Percentiles rank a stretch among this genome's conserved stretches.
phyloP scores from a whole-genome alignment of 2,329 filamentous ascomycete genomes.

The Tolypocladium cylindrosporum region DNA sequence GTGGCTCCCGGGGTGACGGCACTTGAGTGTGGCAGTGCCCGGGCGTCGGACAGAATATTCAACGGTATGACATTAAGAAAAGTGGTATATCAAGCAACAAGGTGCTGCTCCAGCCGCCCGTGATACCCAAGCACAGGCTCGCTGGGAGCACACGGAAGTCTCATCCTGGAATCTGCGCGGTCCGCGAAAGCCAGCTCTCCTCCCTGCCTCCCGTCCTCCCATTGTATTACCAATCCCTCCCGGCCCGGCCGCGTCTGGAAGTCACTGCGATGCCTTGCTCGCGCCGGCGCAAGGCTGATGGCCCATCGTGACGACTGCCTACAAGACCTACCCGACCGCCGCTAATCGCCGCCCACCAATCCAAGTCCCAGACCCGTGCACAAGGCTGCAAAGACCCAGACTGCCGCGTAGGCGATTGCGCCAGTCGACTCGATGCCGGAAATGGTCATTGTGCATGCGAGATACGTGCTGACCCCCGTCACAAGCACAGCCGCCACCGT shows the following conservation, averaged over 20 bases:
- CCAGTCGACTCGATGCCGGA: slow-evolving; percentile 60
- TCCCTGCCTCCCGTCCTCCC: not conserved
- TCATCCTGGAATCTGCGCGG: not conserved
- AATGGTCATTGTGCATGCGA: slow-evolving; percentile 57
- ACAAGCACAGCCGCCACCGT: slow-evolving; percentile 50
- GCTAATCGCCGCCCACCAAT: slow-evolving; percentile 35
- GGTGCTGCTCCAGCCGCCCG: not conserved
- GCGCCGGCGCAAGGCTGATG: not conserved
- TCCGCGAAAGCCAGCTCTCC: not conserved
- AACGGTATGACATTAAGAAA: not conserved
- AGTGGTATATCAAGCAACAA: not conserved
- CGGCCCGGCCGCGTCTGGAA: not conserved
- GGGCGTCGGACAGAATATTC: not conserved
- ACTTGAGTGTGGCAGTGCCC: not conserved
- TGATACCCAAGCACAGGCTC: not conserved
- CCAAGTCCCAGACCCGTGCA: slow-evolving; percentile 48
- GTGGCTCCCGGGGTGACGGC: not conserved
- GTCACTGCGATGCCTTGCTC: not conserved
- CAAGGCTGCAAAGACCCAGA: slow-evolving; percentile 62
- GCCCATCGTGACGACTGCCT: not conserved
- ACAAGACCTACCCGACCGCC: not conserved
- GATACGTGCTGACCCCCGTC: slow-evolving; percentile 48
- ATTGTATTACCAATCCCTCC: not conserved
- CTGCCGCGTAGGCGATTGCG: slow-evolving; percentile 58
- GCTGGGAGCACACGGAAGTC: not conserved